A percentile compares a stretch with the other conserved stretches of the same genome.
Evolutionary conservation across 805 yeast species (phyloP).

Genomic region (Yamadazyma phyllophila): DNA sequence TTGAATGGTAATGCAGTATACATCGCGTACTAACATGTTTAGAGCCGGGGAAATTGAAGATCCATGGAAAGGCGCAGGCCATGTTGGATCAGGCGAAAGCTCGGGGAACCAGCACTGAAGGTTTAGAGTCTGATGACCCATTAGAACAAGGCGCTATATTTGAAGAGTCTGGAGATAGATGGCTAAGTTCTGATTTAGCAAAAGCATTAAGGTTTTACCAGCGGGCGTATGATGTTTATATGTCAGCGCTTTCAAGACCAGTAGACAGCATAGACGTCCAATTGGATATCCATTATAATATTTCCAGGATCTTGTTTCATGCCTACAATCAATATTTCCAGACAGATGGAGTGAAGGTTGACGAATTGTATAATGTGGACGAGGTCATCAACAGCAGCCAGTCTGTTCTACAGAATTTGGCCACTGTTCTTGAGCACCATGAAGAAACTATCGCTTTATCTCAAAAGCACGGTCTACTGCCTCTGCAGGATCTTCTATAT

Average conservation of each 20-base stretch:
- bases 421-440: conserved; percentile 35
- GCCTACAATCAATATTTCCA: conserved; percentile 53
- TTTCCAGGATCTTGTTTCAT: conserved; percentile 55
- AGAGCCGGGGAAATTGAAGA: conserved; percentile 17
- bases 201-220: conserved; percentile 67
- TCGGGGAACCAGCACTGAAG: neutral
- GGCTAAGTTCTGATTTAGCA: conserved; percentile 64
- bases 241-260: conserved; percentile 6
- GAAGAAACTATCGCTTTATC: conserved; percentile 30
- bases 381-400: conserved; percentile 22
- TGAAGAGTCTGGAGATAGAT: conserved; percentile 76
- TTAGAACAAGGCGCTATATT: conserved; percentile 56
- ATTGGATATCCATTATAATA: conserved; percentile 56
- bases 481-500: conserved; percentile 44
- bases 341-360: conserved; percentile 42
- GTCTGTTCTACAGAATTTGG: conserved; percentile 38
- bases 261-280: neutral
- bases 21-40: conserved; percentile 8
- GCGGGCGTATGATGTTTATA: conserved; percentile 46
- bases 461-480: conserved; percentile 5
- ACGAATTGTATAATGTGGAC: conserved; percentile 29
- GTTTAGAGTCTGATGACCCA: conserved; percentile 38
- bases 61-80: conserved; percentile 16
- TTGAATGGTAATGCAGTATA: neutral
- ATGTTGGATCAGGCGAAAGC: neutral